Base-by-base conservation (phyloP, 192 early-diverging fungal genomes). In the Coemansia sp. region DNA sequence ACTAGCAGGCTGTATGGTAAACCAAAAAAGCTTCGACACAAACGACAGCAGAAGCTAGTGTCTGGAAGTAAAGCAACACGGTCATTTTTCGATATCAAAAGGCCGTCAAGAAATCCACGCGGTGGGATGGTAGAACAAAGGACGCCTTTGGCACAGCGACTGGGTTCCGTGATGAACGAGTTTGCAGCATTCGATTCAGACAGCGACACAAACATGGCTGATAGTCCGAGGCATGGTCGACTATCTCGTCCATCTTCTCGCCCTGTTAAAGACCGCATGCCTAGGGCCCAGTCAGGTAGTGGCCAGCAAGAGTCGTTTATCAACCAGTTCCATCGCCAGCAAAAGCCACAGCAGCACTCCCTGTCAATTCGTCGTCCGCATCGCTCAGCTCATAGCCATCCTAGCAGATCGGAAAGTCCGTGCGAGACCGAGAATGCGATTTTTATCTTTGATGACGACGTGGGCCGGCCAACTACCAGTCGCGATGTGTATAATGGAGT, bases 111-210 rank as follows among this genome's bases (percentile, higher is more conserved):
- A 10, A 35, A 46, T 10, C 7, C 26, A 33, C 21, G 15, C 24
- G 9, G 44, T 9, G 5, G 26, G 3, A 3, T 21, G 5, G 15
- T 14, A 15, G 21, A 18, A 2, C 62, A 34, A n/a, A 26, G n/a
- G 9, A 8, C 61, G 45, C 43, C 44, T 23, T 9, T 55, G 48
- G 64, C 65, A 24, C 67, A 55, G 36, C 38, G 75, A 4, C 45
- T 82, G n/a, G 64, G 63, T 15, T 70, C 68, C 4, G 75, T 83
- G 11, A 83, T 83, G 65, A 48, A 53, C 43, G 80, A 83, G 58
- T 83, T 83, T 64, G 75, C 80, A 15, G 75, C 69, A 33, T 45
- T 83, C 14, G 74, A 77, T n/a, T 83, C 80, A n/a, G 75, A 74
- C 52, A 63, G 63, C 58, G 75, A 73, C 34, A 33, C 24, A 10